Conservation (phyloP, 139 green algal species). For the Ettlia oleoabundans region DNA sequence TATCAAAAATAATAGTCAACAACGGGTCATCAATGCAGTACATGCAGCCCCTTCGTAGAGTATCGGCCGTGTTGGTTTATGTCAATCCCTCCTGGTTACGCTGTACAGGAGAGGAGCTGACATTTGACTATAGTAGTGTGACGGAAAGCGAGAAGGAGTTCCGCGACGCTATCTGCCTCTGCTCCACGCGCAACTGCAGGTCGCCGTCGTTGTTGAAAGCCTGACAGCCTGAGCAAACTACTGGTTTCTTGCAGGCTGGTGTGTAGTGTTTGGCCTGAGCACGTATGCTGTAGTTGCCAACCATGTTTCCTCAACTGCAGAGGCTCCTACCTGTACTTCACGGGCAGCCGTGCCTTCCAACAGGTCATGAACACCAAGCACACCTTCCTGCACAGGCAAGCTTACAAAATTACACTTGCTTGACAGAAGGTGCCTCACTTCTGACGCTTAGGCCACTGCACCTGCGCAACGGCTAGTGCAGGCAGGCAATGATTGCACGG, state of each 20-base stretch:
- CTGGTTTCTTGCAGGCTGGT: no score
- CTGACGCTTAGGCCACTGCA: no score
- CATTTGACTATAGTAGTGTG: slow-evolving; percentile 89
- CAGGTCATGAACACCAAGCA: slow-evolving; percentile 74
- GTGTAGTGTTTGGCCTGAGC: no score
- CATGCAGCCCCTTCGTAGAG: no score
- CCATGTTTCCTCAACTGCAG: slow-evolving; percentile 49
- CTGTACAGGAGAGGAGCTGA: slow-evolving; percentile 79
- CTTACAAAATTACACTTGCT: no score
- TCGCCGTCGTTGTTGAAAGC: neutral
- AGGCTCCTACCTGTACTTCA: slow-evolving; percentile 88
- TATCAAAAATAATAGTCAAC: no score
- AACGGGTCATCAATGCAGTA: no score
- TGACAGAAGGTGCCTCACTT: no score
- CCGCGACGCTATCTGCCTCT: slow-evolving; percentile 86
- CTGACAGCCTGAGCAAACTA: neutral
- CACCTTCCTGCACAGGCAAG: slow-evolving; percentile 83
- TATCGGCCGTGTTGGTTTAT: neutral
- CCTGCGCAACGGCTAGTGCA: no score
- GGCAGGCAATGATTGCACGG: slow-evolving; percentile 66
- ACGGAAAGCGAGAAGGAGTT: slow-evolving; percentile 91
- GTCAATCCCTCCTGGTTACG: neutral
- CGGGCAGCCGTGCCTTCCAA: slow-evolving; percentile 78
- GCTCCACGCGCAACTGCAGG: slow-evolving; percentile 64
- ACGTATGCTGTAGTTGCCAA: no score